These are phyloP conservation scores for Bathelium albidoporum DNA, from an alignment of 495 filamentous ascomycete species.

Conservation along the genomic window DNA sequence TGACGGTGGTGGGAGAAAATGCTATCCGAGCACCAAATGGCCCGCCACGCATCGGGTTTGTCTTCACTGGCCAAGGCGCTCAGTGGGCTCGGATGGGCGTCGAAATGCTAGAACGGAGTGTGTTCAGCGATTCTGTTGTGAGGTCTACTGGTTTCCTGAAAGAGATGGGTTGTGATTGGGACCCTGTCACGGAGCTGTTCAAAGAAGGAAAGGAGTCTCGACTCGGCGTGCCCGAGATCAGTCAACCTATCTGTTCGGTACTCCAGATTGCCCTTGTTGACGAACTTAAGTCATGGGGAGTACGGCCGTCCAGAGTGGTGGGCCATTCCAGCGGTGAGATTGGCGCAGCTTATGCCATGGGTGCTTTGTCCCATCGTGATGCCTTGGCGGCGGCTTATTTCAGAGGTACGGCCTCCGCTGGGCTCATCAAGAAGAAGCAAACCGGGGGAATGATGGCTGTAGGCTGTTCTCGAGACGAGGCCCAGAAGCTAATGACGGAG, in stretches of 20 bases:
- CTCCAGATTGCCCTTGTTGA: conserved; percentile 19
- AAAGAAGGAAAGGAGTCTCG: conserved; percentile 15
- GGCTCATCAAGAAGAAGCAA: too few species aligned
- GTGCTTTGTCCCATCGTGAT: conserved; percentile 34
- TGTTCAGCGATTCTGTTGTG: not conserved
- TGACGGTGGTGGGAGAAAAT: not conserved
- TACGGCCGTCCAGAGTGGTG: conserved; percentile 33
- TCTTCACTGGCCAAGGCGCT: conserved; percentile 41
- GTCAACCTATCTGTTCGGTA: conserved; percentile 19
- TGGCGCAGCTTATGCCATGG: conserved; percentile 51
- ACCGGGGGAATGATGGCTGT: not conserved
- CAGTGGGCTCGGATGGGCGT: conserved; percentile 35
- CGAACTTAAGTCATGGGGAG: conserved; percentile 20
- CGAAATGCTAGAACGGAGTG: not conserved
- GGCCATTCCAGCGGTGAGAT: conserved; percentile 58
- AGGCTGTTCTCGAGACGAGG: not conserved
- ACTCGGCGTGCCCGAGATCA: conserved; percentile 10
- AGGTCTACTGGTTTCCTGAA: not conserved
- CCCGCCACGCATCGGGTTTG: not conserved
- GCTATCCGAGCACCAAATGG: not conserved
- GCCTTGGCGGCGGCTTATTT: conserved; percentile 36
- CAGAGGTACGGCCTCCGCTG: conserved; percentile 20
- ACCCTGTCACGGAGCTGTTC: conserved; percentile 10
- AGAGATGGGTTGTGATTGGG: not conserved
- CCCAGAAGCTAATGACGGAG: not conserved